Percentiles rank a stretch among this genome's conserved stretches.
Evolutionary conservation across 306 rosid species (phyloP).

Genomic region (Arachis hypogaea): DNA sequence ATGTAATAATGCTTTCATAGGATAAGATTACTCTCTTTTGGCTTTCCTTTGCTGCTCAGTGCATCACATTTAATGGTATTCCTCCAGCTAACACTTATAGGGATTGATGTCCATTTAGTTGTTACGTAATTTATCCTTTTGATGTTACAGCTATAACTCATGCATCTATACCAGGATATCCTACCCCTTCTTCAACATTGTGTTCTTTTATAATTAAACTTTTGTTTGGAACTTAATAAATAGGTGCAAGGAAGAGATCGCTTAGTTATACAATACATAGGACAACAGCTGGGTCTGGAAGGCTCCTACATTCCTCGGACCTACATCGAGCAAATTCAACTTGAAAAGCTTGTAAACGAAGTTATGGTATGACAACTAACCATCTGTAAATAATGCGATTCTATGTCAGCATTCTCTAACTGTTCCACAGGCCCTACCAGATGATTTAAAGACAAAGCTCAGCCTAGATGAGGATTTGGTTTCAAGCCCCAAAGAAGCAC

Average conservation of each 20-base stretch:
- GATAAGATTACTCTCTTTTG: not conserved
- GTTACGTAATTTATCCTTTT: too few species aligned
- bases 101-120: too few species aligned
- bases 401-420: constrained; percentile 35
- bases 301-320: constrained; percentile 97
- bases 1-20: not conserved
- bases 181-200: too few species aligned
- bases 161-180: too few species aligned
- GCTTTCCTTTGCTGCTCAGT: too few species aligned
- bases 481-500: constrained; percentile 95
- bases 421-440: constrained; percentile 89
- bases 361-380: constrained; percentile 79
- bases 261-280: constrained; percentile 58
- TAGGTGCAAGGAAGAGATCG: constrained; percentile 99
- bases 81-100: too few species aligned
- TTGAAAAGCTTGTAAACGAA: constrained; percentile 95
- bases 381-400: constrained; percentile 24
- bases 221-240: constrained; percentile 36
- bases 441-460: constrained; percentile 92
- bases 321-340: constrained; percentile 96
- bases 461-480: constrained; percentile 94
- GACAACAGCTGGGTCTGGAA: constrained; percentile 87
- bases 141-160: too few species aligned
- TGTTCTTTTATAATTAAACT: too few species aligned
- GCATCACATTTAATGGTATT: too few species aligned